These are phyloP conservation scores for Pseudomicrostroma phylloplanum DNA, from an alignment of 1,284 basidiomycete species.

Conservation along the genomic window DNA sequence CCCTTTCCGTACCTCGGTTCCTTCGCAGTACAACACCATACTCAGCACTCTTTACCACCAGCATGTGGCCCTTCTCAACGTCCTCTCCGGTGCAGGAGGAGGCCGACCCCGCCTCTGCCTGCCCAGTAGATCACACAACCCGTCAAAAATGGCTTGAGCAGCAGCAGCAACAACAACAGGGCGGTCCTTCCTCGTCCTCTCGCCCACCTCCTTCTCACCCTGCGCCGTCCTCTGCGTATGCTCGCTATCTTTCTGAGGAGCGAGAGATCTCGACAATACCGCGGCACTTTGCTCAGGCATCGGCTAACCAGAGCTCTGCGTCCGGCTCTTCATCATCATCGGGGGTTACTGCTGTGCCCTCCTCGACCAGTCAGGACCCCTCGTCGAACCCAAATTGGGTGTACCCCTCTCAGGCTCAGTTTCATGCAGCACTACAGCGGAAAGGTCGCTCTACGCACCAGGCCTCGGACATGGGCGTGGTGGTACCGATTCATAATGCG, in stretches of 20 bases:
- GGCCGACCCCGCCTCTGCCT: slow-evolving; percentile 5
- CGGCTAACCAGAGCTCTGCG: slow-evolving; percentile 1
- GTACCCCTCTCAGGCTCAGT: slow-evolving; percentile 95
- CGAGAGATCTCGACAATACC: slow-evolving; percentile 1
- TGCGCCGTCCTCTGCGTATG: not conserved
- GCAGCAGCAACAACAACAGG: slow-evolving; percentile 1
- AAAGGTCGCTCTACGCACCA: slow-evolving; percentile 63
- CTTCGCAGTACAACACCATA: too few relatives aligned
- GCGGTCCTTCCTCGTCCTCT: slow-evolving; percentile 1
- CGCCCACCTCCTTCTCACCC: not conserved
- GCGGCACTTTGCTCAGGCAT: slow-evolving; percentile 1
- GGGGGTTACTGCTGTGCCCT: slow-evolving; percentile 11
- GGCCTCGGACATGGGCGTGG: slow-evolving; percentile 80
- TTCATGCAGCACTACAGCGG: slow-evolving; percentile 87
- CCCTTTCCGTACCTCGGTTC: too few relatives aligned
- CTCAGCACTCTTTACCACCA: not conserved
- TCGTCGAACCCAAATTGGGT: slow-evolving; percentile 66
- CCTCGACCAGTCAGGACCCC: slow-evolving; percentile 10
- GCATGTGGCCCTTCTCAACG: slow-evolving; percentile 16
- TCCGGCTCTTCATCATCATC: slow-evolving; percentile 10
- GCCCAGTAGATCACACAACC: slow-evolving; percentile 16
- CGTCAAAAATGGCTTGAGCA: slow-evolving; percentile 9
- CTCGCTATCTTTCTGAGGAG: not conserved
- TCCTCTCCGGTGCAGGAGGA: not conserved
- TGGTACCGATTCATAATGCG: slow-evolving; percentile 98